phyloP scores from a whole-genome alignment of 306 rosid species.

The Rubus parviflorus region DNA sequence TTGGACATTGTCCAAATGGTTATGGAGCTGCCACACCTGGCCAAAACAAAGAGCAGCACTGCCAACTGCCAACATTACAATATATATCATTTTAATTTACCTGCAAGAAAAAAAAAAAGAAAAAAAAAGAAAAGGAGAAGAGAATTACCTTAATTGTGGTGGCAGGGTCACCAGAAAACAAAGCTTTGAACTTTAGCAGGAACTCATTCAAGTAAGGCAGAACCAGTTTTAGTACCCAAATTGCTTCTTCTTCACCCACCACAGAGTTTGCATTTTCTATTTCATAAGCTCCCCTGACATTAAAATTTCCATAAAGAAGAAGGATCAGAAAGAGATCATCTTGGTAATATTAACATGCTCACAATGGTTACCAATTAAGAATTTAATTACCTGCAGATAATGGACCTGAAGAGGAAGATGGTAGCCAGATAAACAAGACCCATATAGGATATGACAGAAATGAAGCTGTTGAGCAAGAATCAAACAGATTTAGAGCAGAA shows the following conservation, averaged over 20 bases:
- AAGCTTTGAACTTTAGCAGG: constrained; percentile 63
- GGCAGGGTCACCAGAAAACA: constrained; percentile 87
- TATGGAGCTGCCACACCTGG: constrained; percentile 83
- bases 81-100: not conserved
- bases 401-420: constrained; percentile 71
- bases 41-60: constrained; percentile 76
- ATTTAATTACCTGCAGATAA: constrained; percentile 58
- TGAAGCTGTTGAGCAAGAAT: constrained; percentile 54
- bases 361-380: not conserved
- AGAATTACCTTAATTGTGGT: constrained; percentile 79
- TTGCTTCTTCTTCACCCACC: constrained; percentile 79
- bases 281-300: constrained; percentile 50
- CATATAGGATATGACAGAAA: constrained; percentile 71
- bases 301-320: constrained; percentile 21
- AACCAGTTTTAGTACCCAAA: constrained; percentile 63
- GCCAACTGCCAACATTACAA: constrained; percentile 62
- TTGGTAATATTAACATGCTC: constrained; percentile 1
- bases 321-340: constrained; percentile 1
- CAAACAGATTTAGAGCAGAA: constrained; percentile 22
- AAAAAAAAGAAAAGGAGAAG: not conserved
- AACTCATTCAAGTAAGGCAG: constrained; percentile 82
- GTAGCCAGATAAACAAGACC: constrained; percentile 75
- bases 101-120: not conserved
- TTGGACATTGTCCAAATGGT: constrained; percentile 82
- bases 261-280: constrained; percentile 48